Evolutionary conservation across 768 basidiomycete species (phyloP), one percentile per base, ranked within the genome.

Genomic region (Macrolepiota dolichaula): DNA sequence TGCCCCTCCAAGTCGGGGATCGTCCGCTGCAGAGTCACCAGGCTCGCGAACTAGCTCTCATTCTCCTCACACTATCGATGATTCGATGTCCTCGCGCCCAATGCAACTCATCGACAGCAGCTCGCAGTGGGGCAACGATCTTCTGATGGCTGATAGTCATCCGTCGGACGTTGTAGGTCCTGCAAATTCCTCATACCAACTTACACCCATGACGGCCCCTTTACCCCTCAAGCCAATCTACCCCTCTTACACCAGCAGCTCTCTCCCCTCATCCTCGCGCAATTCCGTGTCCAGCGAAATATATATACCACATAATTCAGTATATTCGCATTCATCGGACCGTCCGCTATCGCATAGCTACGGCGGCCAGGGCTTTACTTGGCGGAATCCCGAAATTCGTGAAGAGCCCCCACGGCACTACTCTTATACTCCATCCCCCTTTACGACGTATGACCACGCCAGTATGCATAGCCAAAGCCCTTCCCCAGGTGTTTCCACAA

Each of bases 61-160:
- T 38, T 89, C 89, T 3, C 89, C 89, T n/a, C 76, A 80, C 19
- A 77, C 77, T 32, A 74, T 83, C 19, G 77, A 84, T 3, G 78
- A 80, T 53, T 77, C 82, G 1, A 74, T 81, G 66, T 75, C 73
- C 32, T 76, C 81, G 40, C 78, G 77, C 27, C 71, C 74, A 36
- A 73, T 80, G 68, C 79, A 77, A 50, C 79, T 81, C 57, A 79
- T 82, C 54, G 83, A 84, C 64, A 71, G 76, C 51, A 67, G 74
- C 53, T 71, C 75, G 5, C 47, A 59, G 57, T 89, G 88, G 88
- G 80, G 84, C 47, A 81, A 87, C 35, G 72, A 79, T 1, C 75
- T 88, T 55, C 74, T 85, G 51, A 75, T 86, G 69, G 74, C 74
- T 38, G 83, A 70, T 4, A 47, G 84, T 55, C 77, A 79, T 40